These are phyloP conservation scores for Daldinia sp. DNA, from an alignment of 2,329 filamentous ascomycete genomes.

Conservation along the genomic window DNA sequence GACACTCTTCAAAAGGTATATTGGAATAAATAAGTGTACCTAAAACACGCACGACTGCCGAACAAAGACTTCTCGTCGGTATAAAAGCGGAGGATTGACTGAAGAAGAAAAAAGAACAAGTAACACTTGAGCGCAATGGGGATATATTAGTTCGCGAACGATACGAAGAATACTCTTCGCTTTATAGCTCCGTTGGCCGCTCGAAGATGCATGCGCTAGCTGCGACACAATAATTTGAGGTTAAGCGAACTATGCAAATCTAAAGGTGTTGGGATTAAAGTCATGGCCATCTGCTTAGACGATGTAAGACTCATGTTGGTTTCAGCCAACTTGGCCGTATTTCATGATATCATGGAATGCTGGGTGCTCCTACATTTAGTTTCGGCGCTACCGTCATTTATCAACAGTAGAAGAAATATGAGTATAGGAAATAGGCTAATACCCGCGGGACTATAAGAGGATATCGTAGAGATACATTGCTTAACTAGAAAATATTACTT, in stretches of 20 bases:
- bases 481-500: conserved; percentile 11
- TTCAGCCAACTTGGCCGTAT: neutral
- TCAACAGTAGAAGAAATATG: neutral
- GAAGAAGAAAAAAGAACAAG: neutral
- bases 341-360: neutral
- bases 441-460: neutral
- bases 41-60: neutral
- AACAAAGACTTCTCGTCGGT: neutral
- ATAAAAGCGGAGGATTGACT: neutral
- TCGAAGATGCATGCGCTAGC: too few species aligned
- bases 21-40: neutral
- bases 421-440: neutral
- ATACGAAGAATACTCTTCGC: neutral
- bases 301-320: neutral
- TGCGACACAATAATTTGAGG: too few species aligned
- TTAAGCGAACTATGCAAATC: neutral
- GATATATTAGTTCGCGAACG: neutral
- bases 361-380: neutral
- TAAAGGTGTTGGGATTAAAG: neutral
- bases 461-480: neutral
- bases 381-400: neutral
- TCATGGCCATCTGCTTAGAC: neutral
- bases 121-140: neutral
- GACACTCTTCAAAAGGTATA: neutral
- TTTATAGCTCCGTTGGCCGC: neutral